Evolutionary conservation across 2,329 filamentous ascomycete genomes (phyloP), one percentile per base, ranked within the genome.

Genomic region (Fusarium oligoseptatum): DNA sequence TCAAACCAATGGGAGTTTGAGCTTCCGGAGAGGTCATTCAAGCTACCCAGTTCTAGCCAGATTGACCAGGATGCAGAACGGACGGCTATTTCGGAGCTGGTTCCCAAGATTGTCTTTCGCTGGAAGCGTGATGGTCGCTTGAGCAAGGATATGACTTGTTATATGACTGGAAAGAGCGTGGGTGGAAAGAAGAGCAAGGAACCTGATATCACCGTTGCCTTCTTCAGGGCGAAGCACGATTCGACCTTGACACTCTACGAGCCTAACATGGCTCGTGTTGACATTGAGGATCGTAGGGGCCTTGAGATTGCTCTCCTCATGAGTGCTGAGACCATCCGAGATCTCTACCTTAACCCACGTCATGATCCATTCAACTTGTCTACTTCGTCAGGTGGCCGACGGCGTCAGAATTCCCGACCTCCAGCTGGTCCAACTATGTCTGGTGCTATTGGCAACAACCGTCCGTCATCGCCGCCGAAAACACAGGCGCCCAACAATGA

Each of bases 201-300:
- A 81, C 96, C 97, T 0, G 97, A 98, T 83, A 98, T 98, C 76
- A 95, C 95, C 0, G 88, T 98, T n/a, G 95, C 95, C 3, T 89
- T 98, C 77, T 97, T 95, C 86, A 92, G 93, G 75, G 87, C 92
- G 29, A 92, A 91, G 76, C 84, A 86, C 57, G 94, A 95, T 77
- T 85, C 84, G 39, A 80, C 82, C 34, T 84, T 98, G 68, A 97
- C 95, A 2, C 88, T 99, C 48, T 98, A 98, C 85, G 94, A 99
- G 83, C 94, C 96, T 6, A 98, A 98, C 80, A 87, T 98, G 80
- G 92, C 93, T 71, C 89, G 97, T 8, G 93, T 98, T 12, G 95
- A 98, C 50, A 91, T 98, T 71, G 95, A 99, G 82, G 97, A 99
- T 83, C 91, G 93, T 67, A 98, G 98, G 82, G 97, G 97, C 0